Evolutionary conservation across 805 yeast genomes (phyloP), one percentile per base, ranked within the genome.

Genomic region (Suhomyces tanzawaensis): DNA sequence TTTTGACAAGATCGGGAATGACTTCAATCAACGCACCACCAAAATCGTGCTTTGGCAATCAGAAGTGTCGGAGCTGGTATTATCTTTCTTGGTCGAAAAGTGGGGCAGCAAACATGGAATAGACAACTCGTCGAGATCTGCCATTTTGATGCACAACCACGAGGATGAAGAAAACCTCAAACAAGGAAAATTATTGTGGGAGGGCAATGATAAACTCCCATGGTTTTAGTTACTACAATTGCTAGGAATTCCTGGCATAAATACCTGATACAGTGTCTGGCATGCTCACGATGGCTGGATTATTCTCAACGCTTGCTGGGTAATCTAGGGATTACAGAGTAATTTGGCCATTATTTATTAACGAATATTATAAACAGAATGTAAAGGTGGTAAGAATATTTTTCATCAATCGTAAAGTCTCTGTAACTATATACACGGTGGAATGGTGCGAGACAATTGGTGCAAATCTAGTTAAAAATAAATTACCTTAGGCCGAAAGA

Each of bases 161-260:
- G 39, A 29, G 1, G 68, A 64, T n/a, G 55, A 65, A 29, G 33
- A 45, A 4, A 40, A 47, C 30, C 45, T 66, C 33, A 27, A 37
- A 23, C 39, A 30, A 4, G 65, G 66, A 2, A 43, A 57, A 2
- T 38, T 66, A 16, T 44, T 66, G 8, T 69, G 74, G 74, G 73
- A 64, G 40, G 60, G 60, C 33, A 69, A 69, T 44, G 62, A 54
- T 37, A 69, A 69, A 46, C 47, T 69, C 27, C 64, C 72, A 7
- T 69, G 74, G 74, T 68, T 67, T 44, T 69, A 47, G 42, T n/a
- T 14, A 7, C 29, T n/a, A 26, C 24, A 21, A 21, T n/a, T n/a
- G n/a, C n/a, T n/a, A n/a, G n/a, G n/a, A n/a, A n/a, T n/a, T n/a
- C n/a, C n/a, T n/a, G n/a, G n/a, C 23, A 9, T 21, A 21, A 7